Percentiles rank a stretch among this genome's conserved stretches.
phyloP scores from a whole-genome alignment of 768 basidiomycete genomes.

The Lentinula raphanica region DNA sequence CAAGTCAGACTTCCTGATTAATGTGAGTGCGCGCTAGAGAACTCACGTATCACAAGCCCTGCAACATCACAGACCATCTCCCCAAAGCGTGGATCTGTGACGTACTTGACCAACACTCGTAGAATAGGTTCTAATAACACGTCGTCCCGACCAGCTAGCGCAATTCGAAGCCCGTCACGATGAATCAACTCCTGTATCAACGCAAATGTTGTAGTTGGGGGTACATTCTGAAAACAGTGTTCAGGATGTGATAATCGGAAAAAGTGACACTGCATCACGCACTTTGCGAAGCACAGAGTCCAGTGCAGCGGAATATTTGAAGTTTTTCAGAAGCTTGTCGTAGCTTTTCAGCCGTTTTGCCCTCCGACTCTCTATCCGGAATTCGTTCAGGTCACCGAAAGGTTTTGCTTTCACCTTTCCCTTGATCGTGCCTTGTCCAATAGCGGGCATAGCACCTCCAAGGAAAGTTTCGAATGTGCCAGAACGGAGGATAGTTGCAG shows the following conservation, averaged over 20 bases:
- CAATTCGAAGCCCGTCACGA: slow-evolving; percentile 81
- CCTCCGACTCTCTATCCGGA: slow-evolving; percentile 69
- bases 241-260: background rate
- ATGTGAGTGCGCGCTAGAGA: background rate
- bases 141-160: slow-evolving; percentile 88
- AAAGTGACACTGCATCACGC: slow-evolving; percentile 13
- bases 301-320: slow-evolving; percentile 92
- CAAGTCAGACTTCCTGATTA: slow-evolving; percentile 7
- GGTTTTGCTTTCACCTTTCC: slow-evolving; percentile 43
- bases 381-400: slow-evolving; percentile 64
- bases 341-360: slow-evolving; percentile 76
- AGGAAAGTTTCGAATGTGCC: slow-evolving; percentile 69
- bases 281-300: slow-evolving; percentile 89
- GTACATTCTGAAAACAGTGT: slow-evolving; percentile 56
- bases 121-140: slow-evolving; percentile 89
- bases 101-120: slow-evolving; percentile 77
- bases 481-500: slow-evolving; percentile 37
- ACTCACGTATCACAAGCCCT: slow-evolving; percentile 76
- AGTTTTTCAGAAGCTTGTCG: slow-evolving; percentile 83
- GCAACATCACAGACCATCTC: slow-evolving; percentile 80
- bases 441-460: slow-evolving; percentile 43
- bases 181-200: slow-evolving; percentile 90
- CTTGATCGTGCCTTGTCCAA: slow-evolving; percentile 53
- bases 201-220: slow-evolving; percentile 82
- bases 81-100: slow-evolving; percentile 91